phyloP scores from a whole-genome alignment of 768 basidiomycete species.

The Dictyophora rubrovolvata region DNA sequence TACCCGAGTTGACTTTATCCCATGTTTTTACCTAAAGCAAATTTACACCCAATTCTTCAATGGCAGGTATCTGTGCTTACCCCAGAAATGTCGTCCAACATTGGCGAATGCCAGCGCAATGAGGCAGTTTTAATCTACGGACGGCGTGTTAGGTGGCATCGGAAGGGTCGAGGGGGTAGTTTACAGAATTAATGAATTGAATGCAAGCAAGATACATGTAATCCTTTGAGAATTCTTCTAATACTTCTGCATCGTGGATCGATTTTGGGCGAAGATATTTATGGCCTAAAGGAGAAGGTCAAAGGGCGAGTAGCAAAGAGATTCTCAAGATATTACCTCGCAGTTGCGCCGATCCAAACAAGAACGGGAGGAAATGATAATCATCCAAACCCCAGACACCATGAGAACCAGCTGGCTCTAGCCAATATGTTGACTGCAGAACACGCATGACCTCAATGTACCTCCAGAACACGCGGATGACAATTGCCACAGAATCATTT shows the following conservation, averaged over 20 bases:
- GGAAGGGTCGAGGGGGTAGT: conserved; percentile 15
- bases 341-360: conserved; percentile 79
- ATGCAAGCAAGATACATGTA: conserved; percentile 99
- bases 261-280: conserved; percentile 86
- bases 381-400: conserved; percentile 97
- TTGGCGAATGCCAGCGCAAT: conserved; percentile 94
- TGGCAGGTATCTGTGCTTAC: conserved; percentile 23
- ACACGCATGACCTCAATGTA: conserved; percentile 76
- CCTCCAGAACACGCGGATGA: conserved; percentile 86
- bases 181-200: conserved; percentile 86
- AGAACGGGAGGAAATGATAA: conserved; percentile 90
- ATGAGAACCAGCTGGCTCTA: conserved; percentile 98
- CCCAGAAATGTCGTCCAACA: conserved; percentile 96
- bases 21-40: conserved; percentile 64
- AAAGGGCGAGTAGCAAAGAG: not conserved
- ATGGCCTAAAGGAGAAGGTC: conserved; percentile 44
- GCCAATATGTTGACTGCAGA: conserved; percentile 91
- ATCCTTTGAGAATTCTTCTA: conserved; percentile 83
- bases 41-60: not conserved
- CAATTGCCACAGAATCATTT: conserved; percentile 64
- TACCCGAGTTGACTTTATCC: conserved; percentile 93
- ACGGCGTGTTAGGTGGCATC: not conserved
- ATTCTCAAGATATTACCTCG: conserved; percentile 28
- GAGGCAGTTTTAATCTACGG: conserved; percentile 88
- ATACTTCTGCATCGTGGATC: conserved; percentile 83